Base-by-base conservation (phyloP, 2,329 filamentous ascomycete genomes). In the Ustulina deusta region DNA sequence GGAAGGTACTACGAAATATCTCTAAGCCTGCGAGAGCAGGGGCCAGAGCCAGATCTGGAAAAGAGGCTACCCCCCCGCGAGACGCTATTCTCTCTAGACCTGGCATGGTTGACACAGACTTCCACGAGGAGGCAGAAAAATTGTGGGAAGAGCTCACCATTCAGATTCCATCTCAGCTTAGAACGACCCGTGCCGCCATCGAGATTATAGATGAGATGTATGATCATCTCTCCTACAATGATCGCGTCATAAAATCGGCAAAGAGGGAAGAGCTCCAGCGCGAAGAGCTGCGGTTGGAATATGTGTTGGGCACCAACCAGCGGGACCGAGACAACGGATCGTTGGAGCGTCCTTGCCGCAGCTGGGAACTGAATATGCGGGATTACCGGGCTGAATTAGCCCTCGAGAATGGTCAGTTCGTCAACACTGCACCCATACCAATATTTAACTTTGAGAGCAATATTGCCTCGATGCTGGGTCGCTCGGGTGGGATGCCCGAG, bases 321-420 rank as follows among this genome's bases (percentile, higher is more conserved):
- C 64, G 36, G 1, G 27, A 22, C 25, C 2, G 7, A 1, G 29
- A 59, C 27, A 11, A 59, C 51, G 65, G 60, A 15, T 38, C 48
- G 0, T 0, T 59, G 6, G 2, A 48, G 11, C 44, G 55, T 13
- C 6, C 2, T 2, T 69, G 68, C 10, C 61, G 58, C 1, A 65
- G 61, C 48, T 69, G 68, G 68, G 64, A 69, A n/a, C 38, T 49
- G 1, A 40, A 51, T 11, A 64, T 69, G n/a, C 20, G 25, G 2
- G 57, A 65, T 2, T 25, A 22, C 15, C 51, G 64, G 1, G 46
- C 68, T 11, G 61, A 61, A 1, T 2, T 64, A 3, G 51, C 52
- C 15, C 27, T 67, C 1, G 29, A 29, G 5, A 59, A 15, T 1
- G 55, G 56, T 1, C 0, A 0, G 0, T 52, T 64, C 32, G 15